Evolutionary conservation across 306 rosid species (phyloP), one percentile per base, ranked within the genome.

Genomic region (Corylus avellana): DNA sequence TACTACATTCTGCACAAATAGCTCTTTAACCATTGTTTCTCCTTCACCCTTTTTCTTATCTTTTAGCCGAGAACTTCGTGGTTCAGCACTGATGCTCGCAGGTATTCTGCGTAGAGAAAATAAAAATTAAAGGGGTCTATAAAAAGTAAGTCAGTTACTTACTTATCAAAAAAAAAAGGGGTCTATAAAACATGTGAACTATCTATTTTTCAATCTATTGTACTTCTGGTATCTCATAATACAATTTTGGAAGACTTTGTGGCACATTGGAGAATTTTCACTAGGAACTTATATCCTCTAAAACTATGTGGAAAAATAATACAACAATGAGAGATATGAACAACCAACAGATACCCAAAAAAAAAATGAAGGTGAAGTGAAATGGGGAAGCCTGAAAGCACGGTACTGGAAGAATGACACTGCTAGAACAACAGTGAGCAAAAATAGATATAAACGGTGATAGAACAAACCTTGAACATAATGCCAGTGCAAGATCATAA

Each of bases 41-140:
- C 99, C 98, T 93, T 96, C 99, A 75, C 96, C 86, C 85, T 81
- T 96, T 79, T 80, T 96, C 88, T 90, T 96, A 80, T 93, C 96
- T 85, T 93, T 96, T 75, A 96, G 94, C 70, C 98, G 89, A 78
- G 97, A 96, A 83, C 99, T 96, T 64, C 97, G 89, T 80, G 99
- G 99, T 83, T 83, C 94, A 64, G 87, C 76, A 85, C 80, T 76
- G 63, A 82, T 80, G 80, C 85, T 75, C 50, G 59, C 81, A 74
- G 96, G 96, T 55, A 84, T 75, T 86, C 99, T 96, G 88, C 74
- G 80, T 50, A 46, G 75, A 87, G 74, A 84, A 85, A 74, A 86
- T 58, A 77, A 80, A 77, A 53, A 79, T 50, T 78, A 72, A 75
- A 74, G 73, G 32, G 76, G 50, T 47, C 64, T 49, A 77, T 66